These are phyloP conservation scores for Epichloe elymi DNA, from an alignment of 2,329 filamentous ascomycete genomes.

Conservation along the genomic window DNA sequence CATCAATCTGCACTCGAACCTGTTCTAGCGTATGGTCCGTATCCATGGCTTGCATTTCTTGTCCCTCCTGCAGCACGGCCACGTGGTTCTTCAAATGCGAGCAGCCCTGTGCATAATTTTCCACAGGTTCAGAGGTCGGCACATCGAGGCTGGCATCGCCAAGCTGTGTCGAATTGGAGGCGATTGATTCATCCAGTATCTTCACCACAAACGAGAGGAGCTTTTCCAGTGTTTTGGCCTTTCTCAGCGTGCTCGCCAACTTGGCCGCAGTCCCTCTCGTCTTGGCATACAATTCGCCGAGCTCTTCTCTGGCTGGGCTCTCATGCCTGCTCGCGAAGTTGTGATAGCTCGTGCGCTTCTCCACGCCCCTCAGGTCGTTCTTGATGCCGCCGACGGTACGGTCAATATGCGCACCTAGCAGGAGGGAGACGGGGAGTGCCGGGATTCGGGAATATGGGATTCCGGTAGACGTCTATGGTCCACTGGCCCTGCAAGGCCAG, in stretches of 20 bases:
- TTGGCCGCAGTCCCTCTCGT: slow-evolving; percentile 23
- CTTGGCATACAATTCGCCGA: slow-evolving; percentile 19
- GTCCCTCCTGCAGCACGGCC: slow-evolving; percentile 17
- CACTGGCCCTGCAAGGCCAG: slow-evolving; percentile 10
- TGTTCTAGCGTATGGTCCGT: slow-evolving; percentile 8
- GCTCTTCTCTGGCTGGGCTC: slow-evolving; percentile 15
- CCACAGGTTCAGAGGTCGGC: neutral
- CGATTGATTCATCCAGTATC: slow-evolving; percentile 1
- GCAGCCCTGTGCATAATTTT: slow-evolving; percentile 3
- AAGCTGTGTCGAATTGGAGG: neutral
- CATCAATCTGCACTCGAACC: slow-evolving; percentile 24
- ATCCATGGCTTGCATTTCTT: slow-evolving; percentile 24
- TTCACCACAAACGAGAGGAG: slow-evolving; percentile 19
- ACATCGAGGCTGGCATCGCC: neutral
- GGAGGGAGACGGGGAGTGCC: slow-evolving; percentile 19
- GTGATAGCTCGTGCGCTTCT: slow-evolving; percentile 22
- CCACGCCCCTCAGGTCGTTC: slow-evolving; percentile 19
- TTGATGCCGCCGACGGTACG: slow-evolving; percentile 20
- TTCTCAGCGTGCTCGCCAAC: slow-evolving; percentile 24
- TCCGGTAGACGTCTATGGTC: slow-evolving; percentile 13
- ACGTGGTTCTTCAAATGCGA: slow-evolving; percentile 16
- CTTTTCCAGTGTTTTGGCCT: slow-evolving; percentile 21
- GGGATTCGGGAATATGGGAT: slow-evolving; percentile 20
- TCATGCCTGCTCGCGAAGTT: slow-evolving; percentile 18
- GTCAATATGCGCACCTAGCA: slow-evolving; percentile 22